Evolutionary conservation across 805 yeast species (phyloP), one percentile per base, ranked within the genome.

Genomic region (Kregervanrija fluxuum): DNA sequence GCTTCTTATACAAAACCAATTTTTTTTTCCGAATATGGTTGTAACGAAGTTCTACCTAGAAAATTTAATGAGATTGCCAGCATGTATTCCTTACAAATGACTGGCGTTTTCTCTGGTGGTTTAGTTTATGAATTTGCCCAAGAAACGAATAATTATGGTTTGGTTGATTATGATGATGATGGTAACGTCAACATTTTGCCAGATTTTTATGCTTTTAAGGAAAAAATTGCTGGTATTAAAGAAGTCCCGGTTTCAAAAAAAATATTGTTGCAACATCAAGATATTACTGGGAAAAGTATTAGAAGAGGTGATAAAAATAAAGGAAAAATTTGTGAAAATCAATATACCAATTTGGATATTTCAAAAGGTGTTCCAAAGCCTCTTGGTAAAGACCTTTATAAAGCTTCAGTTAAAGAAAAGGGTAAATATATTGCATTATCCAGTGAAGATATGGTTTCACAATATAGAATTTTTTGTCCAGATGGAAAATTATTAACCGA

Each of bases 11-110:
- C 84, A 2, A 76, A 80, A 45, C 98, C 98, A 1, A 75, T 91
- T 0, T 85, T 91, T 61, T 76, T 91, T 43, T 87, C 96, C 1
- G 98, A 91, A 68, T 88, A 79, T 65, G 97, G 97, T 5, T 89
- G 97, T 64, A 89, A 89, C 57, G 81, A 78, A 48, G 82, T 89
- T 2, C 64, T 69, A 22, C 97, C 97, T 2, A 74, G 97, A 49
- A 53, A 64, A 5, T 90, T 90, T 63, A 86, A 82, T 37, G 97
- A 90, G 59, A 76, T 88, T 22, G 70, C 69, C 14, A 70, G 86
- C 2, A 67, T 90, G 16, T 87, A 78, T 56, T 82, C 95, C 0
- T 60, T 66, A 9, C 77, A 77, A 37, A 89, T 90, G 97, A 68
- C 79, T 22, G 72, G 72, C 11, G 83, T 80, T 1, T 87, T 90